Percentiles rank a stretch among this genome's conserved stretches.
These are phyloP conservation scores for Globisporangium polare DNA, from an alignment of 352 stramenopile genomes.

Conservation along the genomic window DNA sequence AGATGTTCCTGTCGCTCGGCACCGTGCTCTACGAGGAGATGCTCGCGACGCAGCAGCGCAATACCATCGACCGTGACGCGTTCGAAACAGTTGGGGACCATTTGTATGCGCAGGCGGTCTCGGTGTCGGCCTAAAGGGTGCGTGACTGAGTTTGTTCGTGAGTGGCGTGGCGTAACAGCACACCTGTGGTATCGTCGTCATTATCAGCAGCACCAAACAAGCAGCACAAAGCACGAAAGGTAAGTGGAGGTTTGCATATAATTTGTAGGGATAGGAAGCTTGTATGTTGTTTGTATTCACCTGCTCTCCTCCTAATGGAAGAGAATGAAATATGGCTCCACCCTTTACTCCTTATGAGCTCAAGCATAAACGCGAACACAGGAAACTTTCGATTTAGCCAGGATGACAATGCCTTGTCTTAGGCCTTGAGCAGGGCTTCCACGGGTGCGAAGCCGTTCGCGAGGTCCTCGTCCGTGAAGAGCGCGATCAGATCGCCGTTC, in stretches of 20 bases:
- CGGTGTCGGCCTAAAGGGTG: slow-evolving; percentile 32
- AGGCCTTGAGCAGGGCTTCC: slow-evolving; percentile 8
- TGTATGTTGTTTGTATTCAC: neutral
- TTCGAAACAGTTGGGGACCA: slow-evolving; percentile 52
- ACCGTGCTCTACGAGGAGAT: slow-evolving; percentile 72
- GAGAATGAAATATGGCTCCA: neutral
- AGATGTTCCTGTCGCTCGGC: slow-evolving; percentile 67
- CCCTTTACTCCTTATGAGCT: neutral
- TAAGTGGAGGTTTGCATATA: neutral
- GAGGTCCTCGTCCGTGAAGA: slow-evolving; percentile 15
- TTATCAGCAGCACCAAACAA: neutral
- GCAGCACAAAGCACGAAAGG: neutral
- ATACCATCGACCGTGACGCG: slow-evolving; percentile 39
- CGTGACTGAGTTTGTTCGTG: neutral
- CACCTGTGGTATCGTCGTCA: neutral
- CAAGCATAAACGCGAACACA: neutral
- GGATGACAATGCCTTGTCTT: neutral
- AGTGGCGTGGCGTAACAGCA: neutral
- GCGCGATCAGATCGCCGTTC: slow-evolving; percentile 17
- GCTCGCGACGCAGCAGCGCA: slow-evolving; percentile 35
- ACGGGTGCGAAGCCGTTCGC: slow-evolving; percentile 8
- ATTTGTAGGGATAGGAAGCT: neutral
- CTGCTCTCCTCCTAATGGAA: neutral
- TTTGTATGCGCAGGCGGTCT: slow-evolving; percentile 50
- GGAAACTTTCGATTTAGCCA: neutral